phyloP scores from a whole-genome alignment of 371 early-diverging fungal species.

The Haplosporangium sp. region DNA sequence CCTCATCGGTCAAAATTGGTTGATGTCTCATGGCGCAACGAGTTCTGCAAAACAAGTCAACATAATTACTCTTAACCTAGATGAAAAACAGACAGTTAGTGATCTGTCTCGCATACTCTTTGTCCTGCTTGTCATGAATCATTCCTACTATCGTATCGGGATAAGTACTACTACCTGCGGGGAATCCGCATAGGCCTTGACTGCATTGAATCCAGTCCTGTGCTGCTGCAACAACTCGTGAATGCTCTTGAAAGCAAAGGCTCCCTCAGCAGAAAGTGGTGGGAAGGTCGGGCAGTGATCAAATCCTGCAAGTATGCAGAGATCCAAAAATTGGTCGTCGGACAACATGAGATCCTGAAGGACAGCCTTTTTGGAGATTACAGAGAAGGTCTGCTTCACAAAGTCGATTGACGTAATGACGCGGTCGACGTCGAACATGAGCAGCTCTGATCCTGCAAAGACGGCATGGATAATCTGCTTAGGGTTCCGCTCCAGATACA shows the following conservation, averaged over 20 bases:
- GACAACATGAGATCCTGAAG: conserved; percentile 72
- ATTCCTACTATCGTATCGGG: neutral
- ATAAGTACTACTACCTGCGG: conserved; percentile 13
- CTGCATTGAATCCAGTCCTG: conserved; percentile 79
- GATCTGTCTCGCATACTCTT: no score
- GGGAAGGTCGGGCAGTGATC: conserved; percentile 83
- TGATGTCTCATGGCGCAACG: conserved; percentile 82
- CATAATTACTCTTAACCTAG: conserved; percentile 67
- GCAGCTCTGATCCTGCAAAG: conserved; percentile 76
- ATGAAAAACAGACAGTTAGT: no score
- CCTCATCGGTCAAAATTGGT: conserved; percentile 75
- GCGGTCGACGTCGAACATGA: conserved; percentile 85
- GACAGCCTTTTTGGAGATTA: conserved; percentile 74
- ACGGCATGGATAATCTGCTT: conserved; percentile 77
- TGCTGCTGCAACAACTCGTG: conserved; percentile 77
- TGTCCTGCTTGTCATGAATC: no score
- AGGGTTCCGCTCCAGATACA: conserved; percentile 79
- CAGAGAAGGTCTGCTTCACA: conserved; percentile 73
- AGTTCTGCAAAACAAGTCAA: conserved; percentile 78
- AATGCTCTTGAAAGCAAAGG: conserved; percentile 73
- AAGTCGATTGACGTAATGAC: conserved; percentile 77
- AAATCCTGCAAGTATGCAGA: conserved; percentile 85
- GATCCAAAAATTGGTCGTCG: conserved; percentile 83
- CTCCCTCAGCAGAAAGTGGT: conserved; percentile 66
- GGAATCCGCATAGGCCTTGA: conserved; percentile 71